Evolutionary conservation across 2,329 filamentous ascomycete species (phyloP).

Genomic region (Lasiodiplodia hormozganensis): DNA sequence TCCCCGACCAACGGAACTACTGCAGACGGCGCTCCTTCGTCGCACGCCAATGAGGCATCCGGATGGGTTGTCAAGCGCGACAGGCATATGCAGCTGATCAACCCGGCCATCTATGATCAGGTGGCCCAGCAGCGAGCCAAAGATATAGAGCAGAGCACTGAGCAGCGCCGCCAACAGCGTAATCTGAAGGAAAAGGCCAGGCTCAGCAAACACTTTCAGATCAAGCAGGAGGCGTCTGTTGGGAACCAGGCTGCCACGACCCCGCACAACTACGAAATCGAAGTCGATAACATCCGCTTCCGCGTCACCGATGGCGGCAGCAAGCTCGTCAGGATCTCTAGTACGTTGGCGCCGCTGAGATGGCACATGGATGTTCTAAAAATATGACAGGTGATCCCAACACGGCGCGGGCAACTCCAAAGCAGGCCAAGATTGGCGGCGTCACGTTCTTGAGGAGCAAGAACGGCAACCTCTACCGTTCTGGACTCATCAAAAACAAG

Average conservation of each 20-base stretch:
- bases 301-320: slow-evolving; percentile 77
- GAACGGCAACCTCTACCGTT: slow-evolving; percentile 82
- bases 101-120: slow-evolving; percentile 77
- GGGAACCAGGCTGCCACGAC: not conserved
- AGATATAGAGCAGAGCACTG: slow-evolving; percentile 74
- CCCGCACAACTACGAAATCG: slow-evolving; percentile 62
- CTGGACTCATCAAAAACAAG: slow-evolving; percentile 76
- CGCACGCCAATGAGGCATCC: slow-evolving; percentile 24
- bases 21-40: not conserved
- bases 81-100: slow-evolving; percentile 83
- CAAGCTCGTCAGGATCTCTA: slow-evolving; percentile 77
- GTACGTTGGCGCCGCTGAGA: slow-evolving; percentile 63
- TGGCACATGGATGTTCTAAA: slow-evolving; percentile 9
- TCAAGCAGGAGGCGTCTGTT: slow-evolving; percentile 20
- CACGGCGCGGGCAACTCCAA: slow-evolving; percentile 73
- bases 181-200: slow-evolving; percentile 67
- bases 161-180: slow-evolving; percentile 61
- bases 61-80: slow-evolving; percentile 75
- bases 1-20: slow-evolving; percentile 30
- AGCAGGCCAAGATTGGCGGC: slow-evolving; percentile 73
- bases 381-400: slow-evolving; percentile 62
- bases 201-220: slow-evolving; percentile 56
- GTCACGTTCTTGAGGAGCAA: slow-evolving; percentile 87
- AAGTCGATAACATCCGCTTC: slow-evolving; percentile 76
- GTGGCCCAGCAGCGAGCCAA: slow-evolving; percentile 71